A percentile compares a stretch with the other conserved stretches of the same genome.
Evolutionary conservation across 352 stramenopile species (phyloP).

Genomic region (Thalassiosira pacifica): DNA sequence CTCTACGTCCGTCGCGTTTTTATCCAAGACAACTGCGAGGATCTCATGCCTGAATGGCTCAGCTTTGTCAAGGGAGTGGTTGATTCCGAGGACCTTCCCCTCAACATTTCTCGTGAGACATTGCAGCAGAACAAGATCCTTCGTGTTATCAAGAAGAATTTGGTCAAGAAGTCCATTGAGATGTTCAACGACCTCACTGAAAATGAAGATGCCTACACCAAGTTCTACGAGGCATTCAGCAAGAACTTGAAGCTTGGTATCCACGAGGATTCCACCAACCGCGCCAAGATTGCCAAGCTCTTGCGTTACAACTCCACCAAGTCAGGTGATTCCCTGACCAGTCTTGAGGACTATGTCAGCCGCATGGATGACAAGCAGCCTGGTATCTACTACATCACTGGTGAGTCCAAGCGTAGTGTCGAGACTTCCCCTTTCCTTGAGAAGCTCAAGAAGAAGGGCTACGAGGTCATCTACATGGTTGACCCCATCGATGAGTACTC

Average conservation of each 20-base stretch:
- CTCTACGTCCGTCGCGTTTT: conserved; percentile 99
- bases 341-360: conserved; percentile 98
- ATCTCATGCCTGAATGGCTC: conserved; percentile 99
- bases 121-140: conserved; percentile 99
- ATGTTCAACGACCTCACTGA: conserved; percentile 99
- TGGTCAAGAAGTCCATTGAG: conserved; percentile 99
- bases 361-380: conserved; percentile 96
- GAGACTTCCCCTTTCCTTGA: conserved; percentile 99
- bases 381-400: conserved; percentile 99
- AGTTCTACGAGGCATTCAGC: conserved; percentile 99
- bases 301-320: conserved; percentile 99
- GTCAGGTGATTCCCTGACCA: conserved; percentile 96
- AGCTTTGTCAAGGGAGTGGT: conserved; percentile 99
- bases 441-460: conserved; percentile 99
- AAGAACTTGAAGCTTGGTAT: conserved; percentile 99
- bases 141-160: conserved; percentile 99
- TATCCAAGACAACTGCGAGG: conserved; percentile 99
- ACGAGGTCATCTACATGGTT: conserved; percentile 99
- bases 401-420: conserved; percentile 98
- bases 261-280: conserved; percentile 99
- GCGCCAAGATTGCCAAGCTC: conserved; percentile 99
- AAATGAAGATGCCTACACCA: conserved; percentile 97
- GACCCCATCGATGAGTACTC: conserved; percentile 99
- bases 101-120: conserved; percentile 99
- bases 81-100: conserved; percentile 99